Conservation (phyloP, 2,329 filamentous ascomycete genomes). For the Colletotrichum truncatum region DNA sequence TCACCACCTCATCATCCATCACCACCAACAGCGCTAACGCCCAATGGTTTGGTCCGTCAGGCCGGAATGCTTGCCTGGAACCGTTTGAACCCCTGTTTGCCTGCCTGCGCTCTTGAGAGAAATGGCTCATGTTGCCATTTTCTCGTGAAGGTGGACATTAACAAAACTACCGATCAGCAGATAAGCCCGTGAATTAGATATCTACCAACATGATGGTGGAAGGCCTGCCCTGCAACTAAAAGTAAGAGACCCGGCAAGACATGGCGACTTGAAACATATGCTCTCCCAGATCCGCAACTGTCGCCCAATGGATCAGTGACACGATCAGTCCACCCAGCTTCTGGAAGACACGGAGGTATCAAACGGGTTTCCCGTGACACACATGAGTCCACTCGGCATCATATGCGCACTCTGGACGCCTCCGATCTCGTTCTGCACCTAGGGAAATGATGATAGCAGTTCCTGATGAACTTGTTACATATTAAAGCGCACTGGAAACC, state of each 20-base stretch:
- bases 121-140: background rate
- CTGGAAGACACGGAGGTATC: conserved; percentile 23
- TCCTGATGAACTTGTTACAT: background rate
- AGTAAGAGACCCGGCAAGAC: background rate
- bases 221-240: background rate
- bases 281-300: conserved; percentile 13
- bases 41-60: background rate
- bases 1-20: conserved; percentile 25
- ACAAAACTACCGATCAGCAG: background rate
- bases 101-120: background rate
- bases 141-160: background rate
- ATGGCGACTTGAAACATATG: conserved; percentile 23
- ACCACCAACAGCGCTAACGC: conserved; percentile 18
- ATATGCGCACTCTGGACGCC: background rate
- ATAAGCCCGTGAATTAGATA: background rate
- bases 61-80: conserved; percentile 15
- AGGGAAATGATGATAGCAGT: background rate
- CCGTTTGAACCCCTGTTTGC: background rate
- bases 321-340: conserved; percentile 15
- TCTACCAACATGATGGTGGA: background rate
- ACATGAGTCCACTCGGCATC: conserved; percentile 9
- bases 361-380: conserved; percentile 25
- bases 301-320: conserved; percentile 21
- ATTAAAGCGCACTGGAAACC: background rate
- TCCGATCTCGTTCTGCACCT: background rate